phyloP scores from a whole-genome alignment of 306 rosid genomes.

The Macrotyloma uniflorum region DNA sequence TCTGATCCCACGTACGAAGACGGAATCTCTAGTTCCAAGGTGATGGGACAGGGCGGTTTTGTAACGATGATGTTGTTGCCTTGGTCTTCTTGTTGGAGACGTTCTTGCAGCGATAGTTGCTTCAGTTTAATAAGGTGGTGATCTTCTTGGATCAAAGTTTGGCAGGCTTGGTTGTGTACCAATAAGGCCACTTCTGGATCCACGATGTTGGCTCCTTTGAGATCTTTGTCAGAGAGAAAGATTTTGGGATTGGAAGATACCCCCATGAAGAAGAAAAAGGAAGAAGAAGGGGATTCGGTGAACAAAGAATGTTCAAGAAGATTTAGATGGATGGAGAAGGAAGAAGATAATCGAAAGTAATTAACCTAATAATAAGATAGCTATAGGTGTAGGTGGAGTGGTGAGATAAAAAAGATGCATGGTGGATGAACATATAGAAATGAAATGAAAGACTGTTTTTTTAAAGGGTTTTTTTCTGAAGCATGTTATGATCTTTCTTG shows the following conservation, averaged over 20 bases:
- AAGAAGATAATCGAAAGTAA: background rate
- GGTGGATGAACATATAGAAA: background rate
- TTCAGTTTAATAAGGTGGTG: background rate
- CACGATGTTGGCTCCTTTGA: slow-evolving; percentile 14
- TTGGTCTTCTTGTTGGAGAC: background rate
- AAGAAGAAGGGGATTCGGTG: slow-evolving; percentile 14
- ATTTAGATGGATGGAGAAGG: background rate
- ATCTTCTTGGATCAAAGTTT: background rate
- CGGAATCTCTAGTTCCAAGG: slow-evolving; percentile 41
- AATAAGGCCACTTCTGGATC: slow-evolving; percentile 37
- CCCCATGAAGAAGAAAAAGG: slow-evolving; percentile 40
- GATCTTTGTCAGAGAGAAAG: slow-evolving; percentile 54
- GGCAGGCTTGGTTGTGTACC: slow-evolving; percentile 26
- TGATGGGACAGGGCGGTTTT: background rate
- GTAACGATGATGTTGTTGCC: background rate
- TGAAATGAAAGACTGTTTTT: background rate
- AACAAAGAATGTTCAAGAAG: slow-evolving; percentile 1
- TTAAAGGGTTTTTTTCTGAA: slow-evolving; percentile 17
- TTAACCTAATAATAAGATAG: background rate
- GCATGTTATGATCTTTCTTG: slow-evolving; percentile 20
- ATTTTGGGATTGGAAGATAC: slow-evolving; percentile 40
- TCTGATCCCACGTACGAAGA: background rate
- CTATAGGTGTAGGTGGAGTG: background rate
- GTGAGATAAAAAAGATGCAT: slow-evolving; percentile 26
- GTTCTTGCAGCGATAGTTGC: slow-evolving; percentile 5